phyloP scores from a whole-genome alignment of 164 flowering plant species.

The Stephania yunnanensis region DNA sequence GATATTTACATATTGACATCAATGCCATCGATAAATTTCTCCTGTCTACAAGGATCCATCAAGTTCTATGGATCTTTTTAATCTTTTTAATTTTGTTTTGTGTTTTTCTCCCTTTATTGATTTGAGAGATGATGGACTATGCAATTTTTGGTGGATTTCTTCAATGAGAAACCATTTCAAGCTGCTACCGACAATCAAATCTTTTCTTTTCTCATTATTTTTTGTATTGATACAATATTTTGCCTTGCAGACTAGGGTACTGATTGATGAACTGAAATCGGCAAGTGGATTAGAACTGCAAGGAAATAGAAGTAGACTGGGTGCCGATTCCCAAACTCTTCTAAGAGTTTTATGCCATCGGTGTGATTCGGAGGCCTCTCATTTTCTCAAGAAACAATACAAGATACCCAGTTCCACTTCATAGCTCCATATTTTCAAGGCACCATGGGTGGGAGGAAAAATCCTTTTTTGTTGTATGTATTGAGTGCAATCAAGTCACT shows the following conservation, averaged over 20 bases:
- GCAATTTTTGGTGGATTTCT: too few species aligned
- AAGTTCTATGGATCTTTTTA: too few species aligned
- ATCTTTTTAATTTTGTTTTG: too few species aligned
- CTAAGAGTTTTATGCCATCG: slow-evolving; percentile 85
- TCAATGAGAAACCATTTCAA: too few species aligned
- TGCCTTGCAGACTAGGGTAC: slow-evolving; percentile 69
- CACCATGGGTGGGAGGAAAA: neutral
- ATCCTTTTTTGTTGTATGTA: neutral
- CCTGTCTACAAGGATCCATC: too few species aligned
- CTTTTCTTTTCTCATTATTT: too few species aligned
- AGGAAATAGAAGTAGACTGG: slow-evolving; percentile 57
- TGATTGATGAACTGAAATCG: slow-evolving; percentile 78
- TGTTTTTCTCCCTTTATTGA: too few species aligned
- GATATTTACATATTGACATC: too few species aligned
- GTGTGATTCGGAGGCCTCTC: slow-evolving; percentile 86
- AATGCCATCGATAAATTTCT: too few species aligned
- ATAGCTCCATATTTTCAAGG: slow-evolving; percentile 14
- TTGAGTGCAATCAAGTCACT: slow-evolving; percentile 1
- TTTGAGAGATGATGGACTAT: too few species aligned
- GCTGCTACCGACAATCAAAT: too few species aligned
- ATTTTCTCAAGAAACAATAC: slow-evolving; percentile 89
- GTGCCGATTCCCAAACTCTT: slow-evolving; percentile 65
- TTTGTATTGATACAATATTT: neutral
- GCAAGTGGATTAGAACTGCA: slow-evolving; percentile 49
- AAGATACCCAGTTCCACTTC: slow-evolving; percentile 81